A percentile compares a stretch with the other conserved stretches of the same genome.
phyloP scores from a whole-genome alignment of 768 basidiomycete genomes.

The Hysterangium stoloniferum region DNA sequence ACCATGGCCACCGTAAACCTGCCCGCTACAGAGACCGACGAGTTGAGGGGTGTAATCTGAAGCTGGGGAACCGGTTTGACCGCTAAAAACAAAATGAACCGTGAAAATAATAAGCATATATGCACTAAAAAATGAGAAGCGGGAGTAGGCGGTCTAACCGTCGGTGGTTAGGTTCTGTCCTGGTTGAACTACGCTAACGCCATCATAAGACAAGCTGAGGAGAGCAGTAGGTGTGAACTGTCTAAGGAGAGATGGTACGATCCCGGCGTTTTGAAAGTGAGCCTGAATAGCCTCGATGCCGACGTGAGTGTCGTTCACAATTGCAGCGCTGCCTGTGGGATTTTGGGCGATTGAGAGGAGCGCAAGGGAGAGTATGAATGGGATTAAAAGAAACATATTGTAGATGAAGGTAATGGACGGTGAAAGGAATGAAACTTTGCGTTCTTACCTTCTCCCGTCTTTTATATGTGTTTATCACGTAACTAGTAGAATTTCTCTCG shows the following conservation, averaged over 20 bases:
- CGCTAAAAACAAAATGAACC: constrained; percentile 41
- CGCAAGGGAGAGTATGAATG: constrained; percentile 30
- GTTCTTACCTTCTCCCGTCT: no score
- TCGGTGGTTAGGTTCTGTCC: constrained; percentile 52
- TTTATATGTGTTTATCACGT: no score
- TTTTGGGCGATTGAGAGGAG: constrained; percentile 29
- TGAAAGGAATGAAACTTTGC: no score
- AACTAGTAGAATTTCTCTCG: no score
- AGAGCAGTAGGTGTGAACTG: constrained; percentile 56
- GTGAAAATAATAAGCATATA: constrained; percentile 7
- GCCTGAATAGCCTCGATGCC: constrained; percentile 57
- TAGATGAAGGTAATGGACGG: no score
- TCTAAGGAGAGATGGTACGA: constrained; percentile 56
- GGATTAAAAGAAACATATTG: constrained; percentile 30
- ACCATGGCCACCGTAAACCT: constrained; percentile 67
- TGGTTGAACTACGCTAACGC: constrained; percentile 40
- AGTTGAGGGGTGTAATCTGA: constrained; percentile 42
- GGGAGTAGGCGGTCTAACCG: constrained; percentile 35
- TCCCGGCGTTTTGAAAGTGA: constrained; percentile 50
- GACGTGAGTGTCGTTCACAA: constrained; percentile 29
- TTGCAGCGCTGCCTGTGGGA: no score
- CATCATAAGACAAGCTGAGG: constrained; percentile 44
- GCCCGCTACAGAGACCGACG: constrained; percentile 36
- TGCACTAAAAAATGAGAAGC: neutral
- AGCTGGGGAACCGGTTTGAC: constrained; percentile 47